Percentiles rank a stretch among this genome's conserved stretches.
Conservation (phyloP, 2,329 filamentous ascomycete species). For the Bisporella sp. region DNA sequence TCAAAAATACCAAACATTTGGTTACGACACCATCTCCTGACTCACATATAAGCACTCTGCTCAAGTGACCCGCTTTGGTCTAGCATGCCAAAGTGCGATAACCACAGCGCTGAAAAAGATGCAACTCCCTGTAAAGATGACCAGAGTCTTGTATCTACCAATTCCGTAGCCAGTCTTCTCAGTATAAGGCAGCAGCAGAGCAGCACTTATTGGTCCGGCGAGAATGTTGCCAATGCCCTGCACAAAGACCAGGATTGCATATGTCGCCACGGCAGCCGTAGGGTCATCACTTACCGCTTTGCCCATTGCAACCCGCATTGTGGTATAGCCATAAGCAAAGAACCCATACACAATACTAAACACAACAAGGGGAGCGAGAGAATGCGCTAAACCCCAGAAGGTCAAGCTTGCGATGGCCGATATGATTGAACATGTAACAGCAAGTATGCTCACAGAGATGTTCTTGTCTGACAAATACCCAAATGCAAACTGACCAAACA, state of each 20-base stretch:
- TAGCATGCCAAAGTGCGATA: too few species aligned
- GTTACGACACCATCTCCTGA: too few species aligned
- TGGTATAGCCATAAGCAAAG: slow-evolving; percentile 44
- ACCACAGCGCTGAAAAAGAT: slow-evolving; percentile 13
- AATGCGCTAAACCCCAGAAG: slow-evolving; percentile 44
- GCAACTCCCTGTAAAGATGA: slow-evolving; percentile 17
- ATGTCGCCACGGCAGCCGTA: slow-evolving; percentile 21
- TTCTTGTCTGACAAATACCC: slow-evolving; percentile 43
- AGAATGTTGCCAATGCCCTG: slow-evolving; percentile 29
- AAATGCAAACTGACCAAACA: slow-evolving; percentile 42
- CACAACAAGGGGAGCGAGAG: slow-evolving; percentile 36
- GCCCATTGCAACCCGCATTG: slow-evolving; percentile 38
- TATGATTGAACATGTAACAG: slow-evolving; percentile 36
- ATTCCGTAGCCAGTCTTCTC: slow-evolving; percentile 12
- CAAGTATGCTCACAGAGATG: slow-evolving; percentile 31
- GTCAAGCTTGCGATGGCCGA: slow-evolving; percentile 41
- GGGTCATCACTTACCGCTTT: slow-evolving; percentile 18
- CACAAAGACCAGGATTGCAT: slow-evolving; percentile 24
- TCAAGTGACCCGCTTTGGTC: too few species aligned
- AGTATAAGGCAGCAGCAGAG: slow-evolving; percentile 14
- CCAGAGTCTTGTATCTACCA: slow-evolving; percentile 13
- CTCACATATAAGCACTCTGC: too few species aligned
- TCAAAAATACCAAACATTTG: too few species aligned
- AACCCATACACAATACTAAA: slow-evolving; percentile 49
- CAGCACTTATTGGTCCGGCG: slow-evolving; percentile 25